Evolutionary conservation across 2,329 filamentous ascomycete species (phyloP), one percentile per base, ranked within the genome.

Genomic region (Beauveria sp.): DNA sequence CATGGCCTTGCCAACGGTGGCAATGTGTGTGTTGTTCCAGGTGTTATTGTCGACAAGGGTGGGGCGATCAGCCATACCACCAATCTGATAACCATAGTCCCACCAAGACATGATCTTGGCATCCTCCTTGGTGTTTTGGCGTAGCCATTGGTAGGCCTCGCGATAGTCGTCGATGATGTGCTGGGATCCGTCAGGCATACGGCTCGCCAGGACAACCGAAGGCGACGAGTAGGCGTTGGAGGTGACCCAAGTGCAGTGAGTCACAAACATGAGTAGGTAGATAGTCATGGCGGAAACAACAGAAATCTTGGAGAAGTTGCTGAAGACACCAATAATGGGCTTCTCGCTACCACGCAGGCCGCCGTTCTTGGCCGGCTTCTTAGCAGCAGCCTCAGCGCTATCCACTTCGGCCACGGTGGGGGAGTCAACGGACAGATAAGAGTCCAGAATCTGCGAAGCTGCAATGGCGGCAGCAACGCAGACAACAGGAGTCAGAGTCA

Each of bases 51-150:
- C 94, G 40, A 99, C 94, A 40, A 99, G 82, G 1, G 94, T 99
- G 40, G 94, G 94, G 59, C 94, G 86, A 75, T 99, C 94, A 55
- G 94, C 94, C 94, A 99, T 99, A 67, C 94, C 94, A 78, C 94
- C 94, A 75, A 99, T 99, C 78, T 99, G 94, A 79, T 99, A 99
- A 66, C 94, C 94, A 71, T 99, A 99, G 74, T 99, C 94, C 94
- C 94, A 99, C 94, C 94, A 99, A 1, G 92, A 94, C 93, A 97
- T 97, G 72, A 99, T 89, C 83, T 97, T 99, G 71, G 96, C 92
- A 69, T 97, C 90, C 67, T 93, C 84, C 63, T 88, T 83, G 10
- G 96, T 99, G 80, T 99, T 99, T 76, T 99, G 94, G 65, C 94
- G 90, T 55, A 99, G 87, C 94, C 94, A 99, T 79, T 99, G 96